Evolutionary conservation across 192 early-diverging fungal genomes (phyloP).

Genomic region (Backusella macrospora): DNA sequence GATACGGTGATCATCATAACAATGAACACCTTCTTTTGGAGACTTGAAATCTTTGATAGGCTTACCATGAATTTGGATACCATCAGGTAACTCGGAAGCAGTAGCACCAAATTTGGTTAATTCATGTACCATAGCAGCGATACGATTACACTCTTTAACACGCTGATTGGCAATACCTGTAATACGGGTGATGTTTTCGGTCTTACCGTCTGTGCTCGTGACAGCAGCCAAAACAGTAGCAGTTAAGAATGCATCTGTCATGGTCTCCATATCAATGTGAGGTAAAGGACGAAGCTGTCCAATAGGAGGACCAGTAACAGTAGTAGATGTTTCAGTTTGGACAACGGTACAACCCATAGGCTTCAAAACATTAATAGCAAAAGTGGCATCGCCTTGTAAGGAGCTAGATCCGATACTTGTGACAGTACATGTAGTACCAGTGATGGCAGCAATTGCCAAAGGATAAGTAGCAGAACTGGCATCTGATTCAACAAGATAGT

Average conservation of each 20-base stretch:
- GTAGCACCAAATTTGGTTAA: slow-evolving; percentile 87
- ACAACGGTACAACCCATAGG: slow-evolving; percentile 92
- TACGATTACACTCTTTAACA: slow-evolving; percentile 98
- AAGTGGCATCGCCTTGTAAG: slow-evolving; percentile 90
- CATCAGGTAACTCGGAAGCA: slow-evolving; percentile 83
- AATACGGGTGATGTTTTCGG: slow-evolving; percentile 77
- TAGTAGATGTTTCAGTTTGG: slow-evolving; percentile 89
- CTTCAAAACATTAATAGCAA: slow-evolving; percentile 86
- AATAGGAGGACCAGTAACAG: slow-evolving; percentile 81
- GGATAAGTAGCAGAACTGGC: slow-evolving; percentile 98
- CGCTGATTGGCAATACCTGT: slow-evolving; percentile 96
- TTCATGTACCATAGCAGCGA: slow-evolving; percentile 94
- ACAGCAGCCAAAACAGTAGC: slow-evolving; percentile 92
- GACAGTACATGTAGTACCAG: slow-evolving; percentile 84
- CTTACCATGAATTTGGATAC: slow-evolving; percentile 83
- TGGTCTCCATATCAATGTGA: slow-evolving; percentile 94
- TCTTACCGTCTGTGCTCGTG: slow-evolving; percentile 53
- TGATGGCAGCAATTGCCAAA: slow-evolving; percentile 94
- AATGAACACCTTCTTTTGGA: slow-evolving; percentile 74
- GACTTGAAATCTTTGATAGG: slow-evolving; percentile 51
- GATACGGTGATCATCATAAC: slow-evolving; percentile 97
- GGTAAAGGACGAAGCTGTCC: slow-evolving; percentile 72
- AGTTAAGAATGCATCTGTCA: slow-evolving; percentile 99
- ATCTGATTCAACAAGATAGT: slow-evolving; percentile 94
- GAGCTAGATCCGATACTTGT: slow-evolving; percentile 92